Percentiles rank a stretch among this genome's conserved stretches.
phyloP scores from a whole-genome alignment of 805 yeast species.

The Wickerhamomyces kurtzmanii region DNA sequence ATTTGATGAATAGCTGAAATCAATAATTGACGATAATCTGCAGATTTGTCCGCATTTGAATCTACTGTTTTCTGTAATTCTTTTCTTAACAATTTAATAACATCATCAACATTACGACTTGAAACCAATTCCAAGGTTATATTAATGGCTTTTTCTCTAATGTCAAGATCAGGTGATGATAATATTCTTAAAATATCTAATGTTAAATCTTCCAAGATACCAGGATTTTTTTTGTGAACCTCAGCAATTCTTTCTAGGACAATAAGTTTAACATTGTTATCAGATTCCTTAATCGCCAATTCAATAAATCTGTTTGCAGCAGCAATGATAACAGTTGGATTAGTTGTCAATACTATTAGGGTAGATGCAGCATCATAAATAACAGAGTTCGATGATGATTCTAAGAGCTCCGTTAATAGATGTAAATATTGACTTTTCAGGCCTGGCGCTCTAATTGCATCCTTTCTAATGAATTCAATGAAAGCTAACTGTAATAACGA shows the following conservation, averaged over 20 bases:
- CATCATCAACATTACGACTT: slow-evolving; percentile 88
- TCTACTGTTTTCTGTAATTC: slow-evolving; percentile 72
- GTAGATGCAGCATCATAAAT: slow-evolving; percentile 89
- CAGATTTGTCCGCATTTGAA: slow-evolving; percentile 63
- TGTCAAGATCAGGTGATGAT: slow-evolving; percentile 84
- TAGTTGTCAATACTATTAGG: slow-evolving; percentile 47
- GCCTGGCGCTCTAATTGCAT: slow-evolving; percentile 53
- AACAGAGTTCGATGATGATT: slow-evolving; percentile 58
- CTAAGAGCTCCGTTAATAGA: slow-evolving; percentile 64
- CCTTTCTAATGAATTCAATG: slow-evolving; percentile 84
- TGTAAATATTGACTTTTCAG: slow-evolving; percentile 64
- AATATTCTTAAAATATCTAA: slow-evolving; percentile 82
- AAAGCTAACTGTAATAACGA: slow-evolving; percentile 82
- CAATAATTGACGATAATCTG: slow-evolving; percentile 82
- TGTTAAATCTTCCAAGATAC: slow-evolving; percentile 72
- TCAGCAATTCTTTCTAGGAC: slow-evolving; percentile 80
- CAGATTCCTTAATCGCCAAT: slow-evolving; percentile 86
- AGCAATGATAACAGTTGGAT: slow-evolving; percentile 57
- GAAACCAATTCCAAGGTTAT: slow-evolving; percentile 76
- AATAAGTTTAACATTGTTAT: slow-evolving; percentile 88
- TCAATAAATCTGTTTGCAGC: slow-evolving; percentile 86
- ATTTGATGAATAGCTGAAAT: slow-evolving; percentile 83
- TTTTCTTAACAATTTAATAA: slow-evolving; percentile 82
- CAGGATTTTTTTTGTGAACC: slow-evolving; percentile 66
- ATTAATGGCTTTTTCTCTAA: slow-evolving; percentile 78